Percentiles rank a stretch among this genome's conserved stretches.
phyloP scores from a whole-genome alignment of 371 early-diverging fungal genomes.

The Mucor circinelloides region DNA sequence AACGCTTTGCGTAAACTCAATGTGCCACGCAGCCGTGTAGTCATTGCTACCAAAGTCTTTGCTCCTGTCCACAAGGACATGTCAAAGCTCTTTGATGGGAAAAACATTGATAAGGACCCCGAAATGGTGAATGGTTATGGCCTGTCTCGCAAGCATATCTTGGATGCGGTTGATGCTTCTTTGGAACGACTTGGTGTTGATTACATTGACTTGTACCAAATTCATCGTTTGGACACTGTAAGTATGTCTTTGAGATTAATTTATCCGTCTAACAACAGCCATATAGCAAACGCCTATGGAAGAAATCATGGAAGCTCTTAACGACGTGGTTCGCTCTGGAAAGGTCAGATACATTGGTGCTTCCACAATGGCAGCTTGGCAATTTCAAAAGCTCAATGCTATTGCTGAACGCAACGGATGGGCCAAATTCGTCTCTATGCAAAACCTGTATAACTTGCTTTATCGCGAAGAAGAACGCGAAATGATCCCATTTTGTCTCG shows the following conservation, averaged over 20 bases:
- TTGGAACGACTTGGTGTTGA: conserved; percentile 52
- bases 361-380: conserved; percentile 34
- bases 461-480: conserved; percentile 69
- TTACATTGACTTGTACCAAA: conserved; percentile 68
- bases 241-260: neutral
- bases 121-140: conserved; percentile 39
- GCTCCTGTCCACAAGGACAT: conserved; percentile 1
- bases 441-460: conserved; percentile 53
- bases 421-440: conserved; percentile 56
- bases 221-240: conserved; percentile 47
- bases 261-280: neutral
- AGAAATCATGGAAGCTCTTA: conserved; percentile 60
- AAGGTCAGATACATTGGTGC: conserved; percentile 53
- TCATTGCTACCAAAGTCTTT: conserved; percentile 45
- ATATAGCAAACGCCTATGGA: conserved; percentile 40
- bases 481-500: conserved; percentile 53
- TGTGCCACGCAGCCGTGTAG: conserved; percentile 41
- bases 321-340: conserved; percentile 54
- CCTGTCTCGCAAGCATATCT: conserved; percentile 55
- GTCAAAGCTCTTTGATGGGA: neutral
- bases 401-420: conserved; percentile 56
- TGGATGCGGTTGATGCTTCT: conserved; percentile 55
- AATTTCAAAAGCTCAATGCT: conserved; percentile 45
- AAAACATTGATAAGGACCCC: neutral
- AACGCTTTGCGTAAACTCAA: conserved; percentile 40